Evolutionary conservation across 495 filamentous ascomycete genomes (phyloP).

Genomic region (Parathielavia hyrcaniae): DNA sequence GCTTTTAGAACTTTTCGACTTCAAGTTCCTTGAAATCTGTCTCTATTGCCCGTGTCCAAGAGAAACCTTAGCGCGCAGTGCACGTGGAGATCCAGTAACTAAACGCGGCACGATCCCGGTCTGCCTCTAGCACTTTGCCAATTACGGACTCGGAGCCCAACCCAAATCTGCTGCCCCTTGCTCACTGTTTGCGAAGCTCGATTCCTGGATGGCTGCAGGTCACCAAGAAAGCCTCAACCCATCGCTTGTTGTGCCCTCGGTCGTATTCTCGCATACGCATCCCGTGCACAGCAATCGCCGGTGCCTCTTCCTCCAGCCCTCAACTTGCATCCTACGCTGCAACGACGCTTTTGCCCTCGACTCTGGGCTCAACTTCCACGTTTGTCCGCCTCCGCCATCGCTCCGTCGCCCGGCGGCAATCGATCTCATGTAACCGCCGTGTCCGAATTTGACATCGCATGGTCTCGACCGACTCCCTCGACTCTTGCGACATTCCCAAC

Average conservation of each 20-base stretch:
- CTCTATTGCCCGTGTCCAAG: neutral
- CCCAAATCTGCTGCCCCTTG: neutral
- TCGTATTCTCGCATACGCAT: conserved; percentile 6
- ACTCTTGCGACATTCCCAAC: neutral
- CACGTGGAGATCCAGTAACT: conserved; percentile 8
- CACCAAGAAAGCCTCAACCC: neutral
- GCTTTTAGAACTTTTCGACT: neutral
- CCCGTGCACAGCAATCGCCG: neutral
- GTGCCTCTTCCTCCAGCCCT: conserved; percentile 13
- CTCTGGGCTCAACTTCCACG: neutral
- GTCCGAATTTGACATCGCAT: neutral
- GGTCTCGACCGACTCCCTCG: neutral
- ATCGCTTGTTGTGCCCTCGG: neutral
- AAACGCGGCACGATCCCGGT: conserved; percentile 6
- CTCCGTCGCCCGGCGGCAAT: neutral
- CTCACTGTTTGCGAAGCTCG: neutral
- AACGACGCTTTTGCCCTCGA: neutral
- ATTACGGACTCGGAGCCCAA: conserved; percentile 2
- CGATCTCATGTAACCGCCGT: neutral
- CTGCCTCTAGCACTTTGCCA: conserved; percentile 2
- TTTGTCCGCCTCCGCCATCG: neutral
- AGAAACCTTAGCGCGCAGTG: neutral
- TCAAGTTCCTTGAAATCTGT: neutral
- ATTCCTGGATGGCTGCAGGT: neutral
- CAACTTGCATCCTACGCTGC: neutral